These are phyloP conservation scores for Croton setiger DNA, from an alignment of 441 rosid genomes.

Conservation along the genomic window DNA sequence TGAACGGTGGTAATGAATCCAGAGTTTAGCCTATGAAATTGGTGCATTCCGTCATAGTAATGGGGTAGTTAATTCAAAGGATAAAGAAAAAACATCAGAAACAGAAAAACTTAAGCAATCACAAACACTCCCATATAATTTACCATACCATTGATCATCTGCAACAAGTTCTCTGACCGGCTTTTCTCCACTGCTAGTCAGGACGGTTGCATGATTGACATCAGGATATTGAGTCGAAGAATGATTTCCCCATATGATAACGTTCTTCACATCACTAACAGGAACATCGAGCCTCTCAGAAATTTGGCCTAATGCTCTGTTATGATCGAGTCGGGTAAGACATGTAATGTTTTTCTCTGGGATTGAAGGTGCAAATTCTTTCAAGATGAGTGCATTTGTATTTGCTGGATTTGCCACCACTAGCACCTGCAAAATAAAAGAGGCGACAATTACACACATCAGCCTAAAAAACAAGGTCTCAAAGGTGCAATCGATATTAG, in stretches of 20 bases:
- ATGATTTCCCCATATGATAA: slow-evolving; percentile 87
- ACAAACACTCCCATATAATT: too few relatives aligned
- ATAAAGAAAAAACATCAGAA: too few relatives aligned
- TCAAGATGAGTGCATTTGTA: slow-evolving; percentile 74
- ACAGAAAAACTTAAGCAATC: too few relatives aligned
- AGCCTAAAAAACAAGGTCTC: not conserved
- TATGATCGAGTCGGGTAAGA: slow-evolving; percentile 78
- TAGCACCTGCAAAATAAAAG: slow-evolving; percentile 40
- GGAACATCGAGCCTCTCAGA: slow-evolving; percentile 56
- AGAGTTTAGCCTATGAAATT: slow-evolving; percentile 35
- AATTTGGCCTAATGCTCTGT: slow-evolving; percentile 68
- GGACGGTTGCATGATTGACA: slow-evolving; percentile 58
- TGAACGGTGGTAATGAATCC: slow-evolving; percentile 61
- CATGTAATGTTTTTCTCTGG: slow-evolving; percentile 76
- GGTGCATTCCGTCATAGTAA: not conserved
- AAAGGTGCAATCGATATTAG: not conserved
- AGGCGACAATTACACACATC: too few relatives aligned
- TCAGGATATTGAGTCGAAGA: slow-evolving; percentile 89
- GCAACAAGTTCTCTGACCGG: slow-evolving; percentile 43
- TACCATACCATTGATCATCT: slow-evolving; percentile 51
- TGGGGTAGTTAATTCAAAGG: too few relatives aligned
- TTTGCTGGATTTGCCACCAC: slow-evolving; percentile 91
- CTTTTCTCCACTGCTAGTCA: slow-evolving; percentile 35
- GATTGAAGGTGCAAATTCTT: slow-evolving; percentile 83
- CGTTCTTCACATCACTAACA: slow-evolving; percentile 63